phyloP scores from a whole-genome alignment of 805 yeast species.

The Lachancea cidri region DNA sequence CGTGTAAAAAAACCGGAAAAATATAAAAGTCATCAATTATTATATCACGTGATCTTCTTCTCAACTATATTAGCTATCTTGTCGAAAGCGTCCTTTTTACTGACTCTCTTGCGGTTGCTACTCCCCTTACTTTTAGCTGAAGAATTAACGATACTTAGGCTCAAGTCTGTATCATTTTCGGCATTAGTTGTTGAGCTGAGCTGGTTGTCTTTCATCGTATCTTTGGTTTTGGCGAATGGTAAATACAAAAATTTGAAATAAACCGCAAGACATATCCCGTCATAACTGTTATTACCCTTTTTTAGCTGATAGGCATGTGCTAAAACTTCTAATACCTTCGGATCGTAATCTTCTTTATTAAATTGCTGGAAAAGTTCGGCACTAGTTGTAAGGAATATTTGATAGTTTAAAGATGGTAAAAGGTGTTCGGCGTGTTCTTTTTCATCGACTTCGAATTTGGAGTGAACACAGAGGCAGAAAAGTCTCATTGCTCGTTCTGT shows the following conservation, averaged over 20 bases:
- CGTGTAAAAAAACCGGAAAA: neutral
- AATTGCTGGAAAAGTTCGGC: conserved; percentile 18
- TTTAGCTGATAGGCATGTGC: conserved; percentile 27
- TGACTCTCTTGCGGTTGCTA: conserved; percentile 25
- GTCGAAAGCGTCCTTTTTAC: conserved; percentile 33
- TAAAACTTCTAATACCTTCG: conserved; percentile 19
- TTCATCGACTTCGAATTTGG: conserved; percentile 20
- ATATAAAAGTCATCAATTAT: too few species aligned
- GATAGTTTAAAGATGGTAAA: conserved; percentile 24
- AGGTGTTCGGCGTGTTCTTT: conserved; percentile 24
- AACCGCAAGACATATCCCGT: conserved; percentile 27
- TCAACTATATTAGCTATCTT: conserved; percentile 24
- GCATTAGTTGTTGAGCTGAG: neutral
- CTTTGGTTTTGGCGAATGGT: conserved; percentile 14
- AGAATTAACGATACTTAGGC: neutral
- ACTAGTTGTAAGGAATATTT: conserved; percentile 20
- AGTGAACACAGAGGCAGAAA: conserved; percentile 20
- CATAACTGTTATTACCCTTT: conserved; percentile 30
- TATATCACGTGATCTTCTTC: conserved; percentile 19
- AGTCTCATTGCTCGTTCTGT: conserved; percentile 23
- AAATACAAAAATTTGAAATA: conserved; percentile 28
- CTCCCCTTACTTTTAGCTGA: conserved; percentile 12
- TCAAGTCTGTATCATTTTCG: neutral
- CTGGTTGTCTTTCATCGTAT: neutral
- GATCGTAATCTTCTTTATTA: conserved; percentile 13